Evolutionary conservation across 1,284 basidiomycete species (phyloP), one percentile per base, ranked within the genome.

Genomic region (Agaricales sp.): DNA sequence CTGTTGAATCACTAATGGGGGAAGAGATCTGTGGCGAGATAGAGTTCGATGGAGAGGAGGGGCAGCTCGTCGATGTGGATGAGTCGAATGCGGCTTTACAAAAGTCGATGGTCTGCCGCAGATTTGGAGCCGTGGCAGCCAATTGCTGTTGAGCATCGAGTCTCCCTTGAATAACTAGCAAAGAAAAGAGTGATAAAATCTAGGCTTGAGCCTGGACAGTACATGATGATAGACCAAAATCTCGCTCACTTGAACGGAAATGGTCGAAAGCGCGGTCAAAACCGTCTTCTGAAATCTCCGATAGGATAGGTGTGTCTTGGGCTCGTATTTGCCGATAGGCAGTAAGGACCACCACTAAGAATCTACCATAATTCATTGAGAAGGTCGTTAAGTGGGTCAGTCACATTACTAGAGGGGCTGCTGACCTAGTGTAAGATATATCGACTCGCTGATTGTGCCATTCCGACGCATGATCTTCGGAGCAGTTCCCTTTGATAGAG

Each of bases 291-390:
- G 73, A 66, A 30, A 79, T 57, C 41, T 81, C 77, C 4, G 65
- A 66, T 22, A 82, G 64, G 14, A 80, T 64, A 35, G 71, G 61
- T 35, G 63, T 51, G 14, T 62, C 62, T 53, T 80, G 80, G 6
- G 72, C 62, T 11, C 70, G 68, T 47, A 82, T 79, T 55, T 82
- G 80, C 57, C 78, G 71, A 59, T 82, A 82, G 48, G 77, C 77
- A 46, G 78, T 78, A 51, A 82, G 59, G 2, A 82, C 80, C 16
- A 81, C 76, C 44, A 82, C 64, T 48, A 80, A 63, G 63, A 82
- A 82, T 47, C 78, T 80, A 50, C 3, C 1, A 51, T 16, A 46
- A n/a, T 22, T 45, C n/a, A 19, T 23, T n/a, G n/a, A n/a, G n/a
- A n/a, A n/a, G n/a, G n/a, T n/a, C n/a, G 16, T 35, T 13, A 50